Evolutionary conservation across 768 basidiomycete genomes (phyloP), one percentile per base, ranked within the genome.

Genomic region (Paxillus ammoniavirescens): DNA sequence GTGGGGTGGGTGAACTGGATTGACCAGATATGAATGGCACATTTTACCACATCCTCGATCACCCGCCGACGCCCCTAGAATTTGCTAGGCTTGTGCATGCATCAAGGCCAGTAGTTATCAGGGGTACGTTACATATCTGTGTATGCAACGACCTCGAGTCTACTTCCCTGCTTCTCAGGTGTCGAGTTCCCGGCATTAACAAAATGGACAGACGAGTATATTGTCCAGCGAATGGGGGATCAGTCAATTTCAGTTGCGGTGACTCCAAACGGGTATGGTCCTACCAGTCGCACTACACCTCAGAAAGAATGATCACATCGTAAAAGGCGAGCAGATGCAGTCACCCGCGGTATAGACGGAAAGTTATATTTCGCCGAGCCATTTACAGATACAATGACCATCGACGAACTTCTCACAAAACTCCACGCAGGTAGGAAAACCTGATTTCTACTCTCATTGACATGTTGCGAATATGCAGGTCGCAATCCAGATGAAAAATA

Each of bases 331-430:
- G 92, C 91, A 55, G 92, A 95, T 68, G 85, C 91, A 15, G 77
- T 93, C 37, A 77, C 78, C 31, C 62, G 61, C 31, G 80, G 75
- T 8, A 69, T 76, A 4, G 82, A 85, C 58, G 80, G 78, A 42
- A 75, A 65, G 42, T 66, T 77, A 10, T 92, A 87, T 65, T 95
- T 96, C 64, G 79, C 78, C 3, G 93, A 95, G 62, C 93, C 93
- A 2, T 71, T 75, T 31, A 70, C 82, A 2, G 80, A 90, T 53
- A 73, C 77, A 57, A 87, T 93, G 87, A 77, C 82, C 0, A 84
- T 93, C 74, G 17, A 53, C 0, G 67, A 75, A 2, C 75, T 93
- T 48, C 63, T 93, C 10, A 52, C 65, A 8, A 70, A 61, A 47
- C 53, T 82, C 64, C 72, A 61, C 53, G 62, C 68, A 63, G 72